Evolutionary conservation across 1,284 basidiomycete species (phyloP), one percentile per base, ranked within the genome.

Genomic region (Moniliella sp.): DNA sequence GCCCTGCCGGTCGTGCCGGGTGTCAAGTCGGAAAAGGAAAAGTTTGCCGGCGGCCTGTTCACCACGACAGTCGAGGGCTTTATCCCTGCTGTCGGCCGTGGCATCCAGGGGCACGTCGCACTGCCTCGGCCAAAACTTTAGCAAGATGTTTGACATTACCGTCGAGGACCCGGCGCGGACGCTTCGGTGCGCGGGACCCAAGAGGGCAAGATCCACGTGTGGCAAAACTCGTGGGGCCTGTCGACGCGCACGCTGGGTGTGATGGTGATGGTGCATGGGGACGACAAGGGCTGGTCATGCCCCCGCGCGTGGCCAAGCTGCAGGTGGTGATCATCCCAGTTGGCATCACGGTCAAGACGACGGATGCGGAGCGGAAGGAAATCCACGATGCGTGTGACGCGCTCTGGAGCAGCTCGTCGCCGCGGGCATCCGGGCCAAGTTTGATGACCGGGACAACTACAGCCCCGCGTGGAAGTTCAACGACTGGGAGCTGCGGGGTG

Each of bases 181-280:
- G 50, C 50, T 16, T 48, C 53, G 39, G 28, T 40, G 33, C 40
- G 49, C 4, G 56, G 56, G 8, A 59, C 42, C 29, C 37, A 40
- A 9, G 50, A 57, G 35, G 56, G 52, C 21, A 46, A 82, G 81
- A 66, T 64, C 71, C 76, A 75, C 50, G 84, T 83, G 11, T 94
- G 82, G 83, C 88, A 97, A 65, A 99, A 94, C 67, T 86, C 80
- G 32, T 97, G 88, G 91, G 91, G 91, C 57, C 66, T 97, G 28
- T 83, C 79, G 30, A 97, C 91, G n/a, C 71, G 88, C 36, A 74
- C 79, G 21, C 84, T 99, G 50, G 88, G 88, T 61, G 82, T 94
- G 39, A 93, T 93, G 84, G 86, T 94, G 55, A 99, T 99, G 88
- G 75, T 83, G 7, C 91, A 99, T 61, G 88, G 88, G 32, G 91